Evolutionary conservation across 2,329 filamentous ascomycete species (phyloP).

Genomic region (Calycina marina): DNA sequence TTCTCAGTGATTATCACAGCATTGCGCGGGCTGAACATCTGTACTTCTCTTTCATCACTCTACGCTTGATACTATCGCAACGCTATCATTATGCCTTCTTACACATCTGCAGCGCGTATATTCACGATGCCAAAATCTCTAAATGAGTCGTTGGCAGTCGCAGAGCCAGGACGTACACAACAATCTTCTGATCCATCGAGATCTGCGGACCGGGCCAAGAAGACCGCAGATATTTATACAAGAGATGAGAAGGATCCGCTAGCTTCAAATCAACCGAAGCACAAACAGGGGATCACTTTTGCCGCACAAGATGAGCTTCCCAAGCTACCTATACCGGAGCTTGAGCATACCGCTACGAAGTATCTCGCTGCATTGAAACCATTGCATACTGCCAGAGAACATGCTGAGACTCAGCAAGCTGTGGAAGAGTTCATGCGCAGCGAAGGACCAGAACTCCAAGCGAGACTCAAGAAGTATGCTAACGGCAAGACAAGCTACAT

Average conservation of each 20-base stretch:
- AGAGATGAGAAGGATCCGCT: slow-evolving; percentile 32
- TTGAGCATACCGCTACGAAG: slow-evolving; percentile 62
- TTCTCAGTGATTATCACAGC: too few species aligned
- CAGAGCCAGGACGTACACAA: slow-evolving; percentile 15
- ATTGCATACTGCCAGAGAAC: slow-evolving; percentile 67
- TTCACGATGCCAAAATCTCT: slow-evolving; percentile 61
- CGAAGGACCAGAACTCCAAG: slow-evolving; percentile 75
- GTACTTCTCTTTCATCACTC: slow-evolving; percentile 62
- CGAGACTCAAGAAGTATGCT: slow-evolving; percentile 81
- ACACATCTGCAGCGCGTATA: slow-evolving; percentile 50
- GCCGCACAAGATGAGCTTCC: slow-evolving; percentile 77
- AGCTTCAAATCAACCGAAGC: slow-evolving; percentile 30
- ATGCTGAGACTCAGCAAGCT: slow-evolving; percentile 66
- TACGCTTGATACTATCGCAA: slow-evolving; percentile 41
- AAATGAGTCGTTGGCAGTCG: slow-evolving; percentile 3
- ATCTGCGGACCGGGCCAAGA: slow-evolving; percentile 37
- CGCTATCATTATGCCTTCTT: slow-evolving; percentile 44
- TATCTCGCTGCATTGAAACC: slow-evolving; percentile 71
- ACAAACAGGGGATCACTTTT: slow-evolving; percentile 64
- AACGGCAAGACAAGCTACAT: slow-evolving; percentile 89
- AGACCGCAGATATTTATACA: slow-evolving; percentile 31
- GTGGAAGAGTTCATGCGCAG: slow-evolving; percentile 68
- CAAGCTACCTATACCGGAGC: slow-evolving; percentile 82
- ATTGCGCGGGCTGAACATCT: slow-evolving; percentile 70
- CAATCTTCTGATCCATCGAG: slow-evolving; percentile 18